Evolutionary conservation across 2,329 filamentous ascomycete genomes (phyloP), one percentile per base, ranked within the genome.

Genomic region (Sporothrix pallida): DNA sequence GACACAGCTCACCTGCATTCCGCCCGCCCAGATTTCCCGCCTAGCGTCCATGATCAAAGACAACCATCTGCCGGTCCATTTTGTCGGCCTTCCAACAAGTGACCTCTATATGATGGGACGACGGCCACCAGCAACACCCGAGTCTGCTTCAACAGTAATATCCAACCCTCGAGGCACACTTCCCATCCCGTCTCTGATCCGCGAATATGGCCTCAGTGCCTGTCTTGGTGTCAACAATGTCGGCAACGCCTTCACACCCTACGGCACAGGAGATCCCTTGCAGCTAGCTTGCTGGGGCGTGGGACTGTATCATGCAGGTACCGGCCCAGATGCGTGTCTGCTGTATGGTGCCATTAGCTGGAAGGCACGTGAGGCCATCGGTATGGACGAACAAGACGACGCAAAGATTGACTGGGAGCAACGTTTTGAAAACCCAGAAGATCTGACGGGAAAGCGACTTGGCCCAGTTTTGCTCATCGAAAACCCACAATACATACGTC

Each of bases 191-290:
- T 82, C 87, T 3, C 83, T 93, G 81, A 90, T 93, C 74, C 83
- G 85, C 54, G 82, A 87, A 26, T 85, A 89, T 74, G 84, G 84
- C 0, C 79, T 93, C 3, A 85, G 89, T 74, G 89, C 86, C 23
- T 89, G 88, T 15, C 85, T 93, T 5, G 87, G 89, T 1, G 85
- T 92, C 52, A 93, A 93, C 78, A 93, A 93, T 77, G 87, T 93
- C 15, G 91, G 91, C 20, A 93, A 93, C 78, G 90, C 91, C 0
- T 93, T 93, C 77, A 93, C 91, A 7, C 91, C 91, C 0, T 88
- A 90, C 78, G 91, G 91, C 0, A 88, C 84, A 20, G 89, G 87
- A 54, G 91, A 93, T 81, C 91, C 91, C 0, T 79, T 93, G 68
- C 83, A 84, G 56, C 81, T 92, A 60, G 90, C 90, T 23, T 88